Conservation (phyloP, 257 asterid genomes). For the Salvia hispanica region DNA sequence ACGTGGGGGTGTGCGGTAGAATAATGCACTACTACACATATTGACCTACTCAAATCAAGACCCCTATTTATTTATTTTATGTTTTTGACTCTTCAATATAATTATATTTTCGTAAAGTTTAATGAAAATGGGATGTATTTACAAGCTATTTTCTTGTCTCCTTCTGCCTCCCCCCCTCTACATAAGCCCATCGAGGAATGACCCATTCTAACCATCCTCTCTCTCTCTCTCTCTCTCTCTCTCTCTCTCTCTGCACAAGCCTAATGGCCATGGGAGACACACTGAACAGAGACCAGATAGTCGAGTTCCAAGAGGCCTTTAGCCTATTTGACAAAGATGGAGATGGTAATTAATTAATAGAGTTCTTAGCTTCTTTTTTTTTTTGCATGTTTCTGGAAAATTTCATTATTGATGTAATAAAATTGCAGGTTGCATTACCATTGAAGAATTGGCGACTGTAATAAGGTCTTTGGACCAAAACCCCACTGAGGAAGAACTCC, state of each 20-base stretch:
- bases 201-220: conserved; percentile 39
- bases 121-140: conserved; percentile 38
- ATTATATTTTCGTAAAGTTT: conserved; percentile 22
- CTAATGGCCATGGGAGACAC: conserved; percentile 38
- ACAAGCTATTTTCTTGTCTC: conserved; percentile 31
- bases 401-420: neutral
- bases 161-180: conserved; percentile 34
- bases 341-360: conserved; percentile 42
- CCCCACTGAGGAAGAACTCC: conserved; percentile 53
- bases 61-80: conserved; percentile 19
- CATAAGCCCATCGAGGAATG: conserved; percentile 52
- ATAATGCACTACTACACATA: neutral
- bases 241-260: conserved; percentile 17
- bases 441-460: conserved; percentile 52
- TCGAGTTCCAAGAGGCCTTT: conserved; percentile 48
- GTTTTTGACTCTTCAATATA: conserved; percentile 22
- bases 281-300: conserved; percentile 41
- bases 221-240: conserved; percentile 27
- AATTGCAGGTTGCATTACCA: conserved; percentile 46
- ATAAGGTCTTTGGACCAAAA: conserved; percentile 48
- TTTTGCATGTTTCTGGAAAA: too few relatives aligned
- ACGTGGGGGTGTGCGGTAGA: neutral
- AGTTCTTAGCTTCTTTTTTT: too few relatives aligned
- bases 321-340: conserved; percentile 52
- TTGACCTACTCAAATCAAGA: conserved; percentile 37